Conservation (phyloP, 78 protist genomes). For the Dictyostelium intermedium region DNA sequence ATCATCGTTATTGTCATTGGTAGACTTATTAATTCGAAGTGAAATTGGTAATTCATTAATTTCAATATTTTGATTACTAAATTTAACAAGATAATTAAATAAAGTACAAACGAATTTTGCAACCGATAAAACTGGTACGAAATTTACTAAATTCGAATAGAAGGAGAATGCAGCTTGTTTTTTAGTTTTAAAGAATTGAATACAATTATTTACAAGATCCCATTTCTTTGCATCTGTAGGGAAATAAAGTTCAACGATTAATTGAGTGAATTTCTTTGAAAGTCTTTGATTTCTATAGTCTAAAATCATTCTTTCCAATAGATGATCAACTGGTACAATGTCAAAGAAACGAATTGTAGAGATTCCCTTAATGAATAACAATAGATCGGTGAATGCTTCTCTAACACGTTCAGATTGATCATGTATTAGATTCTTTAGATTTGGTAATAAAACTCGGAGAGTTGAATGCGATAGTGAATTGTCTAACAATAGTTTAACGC, state of each 20-base stretch:
- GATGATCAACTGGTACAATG: constrained; percentile 41
- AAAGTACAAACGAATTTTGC: constrained; percentile 4
- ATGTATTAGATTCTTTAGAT: constrained; percentile 48
- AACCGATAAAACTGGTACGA: background rate
- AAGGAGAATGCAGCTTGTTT: constrained; percentile 36
- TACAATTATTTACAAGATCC: constrained; percentile 31
- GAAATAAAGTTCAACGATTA: constrained; percentile 59
- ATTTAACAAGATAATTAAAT: constrained; percentile 17
- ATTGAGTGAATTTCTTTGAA: constrained; percentile 46
- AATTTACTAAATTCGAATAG: constrained; percentile 44
- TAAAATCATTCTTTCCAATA: constrained; percentile 48
- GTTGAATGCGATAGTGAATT: constrained; percentile 57
- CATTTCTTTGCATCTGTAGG: background rate
- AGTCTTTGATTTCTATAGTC: constrained; percentile 12
- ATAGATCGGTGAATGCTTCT: constrained; percentile 48
- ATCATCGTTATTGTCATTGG: background rate
- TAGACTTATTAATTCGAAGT: background rate
- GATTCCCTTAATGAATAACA: constrained; percentile 37
- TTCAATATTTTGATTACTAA: background rate
- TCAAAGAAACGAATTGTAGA: constrained; percentile 70
- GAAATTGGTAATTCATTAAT: background rate
- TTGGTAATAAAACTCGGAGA: constrained; percentile 46
- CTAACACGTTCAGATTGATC: constrained; percentile 82
- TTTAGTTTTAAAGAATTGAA: constrained; percentile 10
- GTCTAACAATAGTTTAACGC: constrained; percentile 47